Evolutionary conservation across 805 yeast species (phyloP), one percentile per base, ranked within the genome.

Genomic region (Saturnispora ahearnii): DNA sequence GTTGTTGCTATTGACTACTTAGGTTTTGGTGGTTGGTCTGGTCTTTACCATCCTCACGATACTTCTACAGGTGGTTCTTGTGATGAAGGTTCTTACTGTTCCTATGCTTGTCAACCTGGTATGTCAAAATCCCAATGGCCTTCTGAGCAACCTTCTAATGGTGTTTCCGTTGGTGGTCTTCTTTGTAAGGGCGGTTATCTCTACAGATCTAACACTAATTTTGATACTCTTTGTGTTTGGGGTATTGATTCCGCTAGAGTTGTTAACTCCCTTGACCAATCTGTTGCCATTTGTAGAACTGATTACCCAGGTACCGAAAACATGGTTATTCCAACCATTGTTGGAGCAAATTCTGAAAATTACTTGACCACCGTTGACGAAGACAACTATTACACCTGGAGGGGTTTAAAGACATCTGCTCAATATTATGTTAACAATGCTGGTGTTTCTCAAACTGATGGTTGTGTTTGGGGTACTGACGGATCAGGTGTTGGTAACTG

Each of bases 71-170:
- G 79, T 53, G 75, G 76, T 49, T 62, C 77, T 44, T 91, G 99
- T 76, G 67, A 73, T 55, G 96, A 90, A 59, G 98, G 97, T 52
- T 79, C 79, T 62, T 88, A 87, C 81, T 91, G 99, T 73, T 91
- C 98, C 52, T 91, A 91, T 71, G 96, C 98, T 53, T 91, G 99
- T 76, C 95, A 89, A 74, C 81, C 96, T 41, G 99, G 98, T 78
- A 87, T 88, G 96, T 87, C 97, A 63, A 91, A 91, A 81, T 88
- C 97, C 50, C 99, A 91, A 75, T 91, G 95, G 96, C 98, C 98
- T 55, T 70, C 82, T 42, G 57, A 65, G 49, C 99, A 91, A 75
- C 98, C 98, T 50, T 57, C 84, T 49, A 77, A 73, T 67, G 98
- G 98, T 73, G 84, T 84, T 51, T 85, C 97, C 41, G 80, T 91